These are phyloP conservation scores for Stephania japonica DNA, from an alignment of 164 flowering plant genomes.

Conservation along the genomic window DNA sequence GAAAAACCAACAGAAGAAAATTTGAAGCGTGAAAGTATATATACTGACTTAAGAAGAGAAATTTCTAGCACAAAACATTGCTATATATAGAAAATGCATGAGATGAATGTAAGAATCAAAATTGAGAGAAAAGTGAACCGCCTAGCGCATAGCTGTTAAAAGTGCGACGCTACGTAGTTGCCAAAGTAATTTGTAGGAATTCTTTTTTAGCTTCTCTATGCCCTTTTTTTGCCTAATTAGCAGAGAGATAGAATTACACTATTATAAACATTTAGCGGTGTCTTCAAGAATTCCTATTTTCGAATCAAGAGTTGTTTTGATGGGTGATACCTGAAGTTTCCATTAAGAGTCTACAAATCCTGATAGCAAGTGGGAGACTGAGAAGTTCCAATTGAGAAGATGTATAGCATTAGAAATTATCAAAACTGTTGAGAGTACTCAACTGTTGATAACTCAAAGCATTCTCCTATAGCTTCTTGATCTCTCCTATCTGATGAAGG, in stretches of 20 bases:
- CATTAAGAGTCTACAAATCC: neutral
- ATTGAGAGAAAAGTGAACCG: too few species aligned
- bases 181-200: too few species aligned
- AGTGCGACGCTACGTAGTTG: too few species aligned
- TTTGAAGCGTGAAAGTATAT: too few species aligned
- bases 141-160: too few species aligned
- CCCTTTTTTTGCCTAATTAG: too few species aligned
- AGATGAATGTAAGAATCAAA: too few species aligned
- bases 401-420: too few species aligned
- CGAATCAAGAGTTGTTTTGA: neutral
- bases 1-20: neutral
- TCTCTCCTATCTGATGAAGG: neutral
- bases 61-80: neutral
- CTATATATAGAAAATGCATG: neutral
- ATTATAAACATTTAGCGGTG: neutral
- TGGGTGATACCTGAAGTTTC: neutral
- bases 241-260: too few species aligned
- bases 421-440: too few species aligned
- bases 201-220: too few species aligned
- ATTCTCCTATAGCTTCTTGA: neutral
- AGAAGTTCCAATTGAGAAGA: neutral
- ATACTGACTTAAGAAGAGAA: neutral
- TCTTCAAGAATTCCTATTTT: neutral
- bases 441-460: neutral
- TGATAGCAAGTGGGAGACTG: neutral